Evolutionary conservation across 2,329 filamentous ascomycete species (phyloP), one percentile per base, ranked within the genome.

Genomic region (Penicillium digitatum): DNA sequence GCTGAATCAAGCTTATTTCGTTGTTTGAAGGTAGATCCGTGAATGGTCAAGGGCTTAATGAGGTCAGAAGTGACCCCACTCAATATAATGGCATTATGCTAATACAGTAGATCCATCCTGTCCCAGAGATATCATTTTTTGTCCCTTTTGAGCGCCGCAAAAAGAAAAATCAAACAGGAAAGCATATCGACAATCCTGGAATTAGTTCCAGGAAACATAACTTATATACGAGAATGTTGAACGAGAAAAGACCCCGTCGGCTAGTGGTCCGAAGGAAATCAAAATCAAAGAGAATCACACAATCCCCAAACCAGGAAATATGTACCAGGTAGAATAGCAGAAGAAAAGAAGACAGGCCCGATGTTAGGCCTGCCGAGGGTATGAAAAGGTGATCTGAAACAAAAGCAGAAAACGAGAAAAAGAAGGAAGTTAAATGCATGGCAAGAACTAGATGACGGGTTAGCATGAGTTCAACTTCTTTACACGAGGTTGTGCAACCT

Each of bases 361-460:
- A 40, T 26, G 31, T 26, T 24, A 27, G 37, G 34, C 46, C 49
- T 58, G 55, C 45, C 47, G 29, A 52, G 56, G 60, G 54, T 58
- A 60, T 56, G 44, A 57, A 56, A 56, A 43, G 53, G 54, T 56
- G 48, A 58, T 39, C 26, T 49, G 43, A 49, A 57, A 31, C 26
- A 55, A 51, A 31, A 52, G 31, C 43, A 22, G 45, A 29, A 55
- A 48, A 31, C 45, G 27, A 44, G 39, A 51, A 39, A 50, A 39
- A 54, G 55, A 18, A 44, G 47, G 24, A 46, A 58, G 67, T 74
- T 69, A 77, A 61, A 78, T 78, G 65, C 75, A 77, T 50, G 76
- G 76, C 46, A 78, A 66, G 63, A 78, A 78, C 74, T 77, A 44
- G 31, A n/a, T 16, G 5, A 14, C 40, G 20, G 31, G 50, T 65